Evolutionary conservation across 441 rosid genomes (phyloP).

Genomic region (Daphne laureola): DNA sequence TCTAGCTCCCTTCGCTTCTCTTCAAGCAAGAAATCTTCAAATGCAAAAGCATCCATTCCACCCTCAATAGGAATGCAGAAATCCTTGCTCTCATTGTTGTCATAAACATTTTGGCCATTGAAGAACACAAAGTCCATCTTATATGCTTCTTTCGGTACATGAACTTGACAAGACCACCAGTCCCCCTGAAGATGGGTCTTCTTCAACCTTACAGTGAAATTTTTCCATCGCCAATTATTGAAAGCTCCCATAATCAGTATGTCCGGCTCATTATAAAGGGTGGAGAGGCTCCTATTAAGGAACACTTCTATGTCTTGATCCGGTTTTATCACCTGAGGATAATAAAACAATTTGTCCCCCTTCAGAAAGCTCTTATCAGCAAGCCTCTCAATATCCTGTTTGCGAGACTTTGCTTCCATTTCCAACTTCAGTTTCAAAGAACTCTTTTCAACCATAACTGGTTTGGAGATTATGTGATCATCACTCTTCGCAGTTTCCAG

Average conservation of each 20-base stretch:
- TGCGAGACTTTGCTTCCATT: constrained; percentile 36
- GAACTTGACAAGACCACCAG: constrained; percentile 87
- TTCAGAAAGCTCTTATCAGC: constrained; percentile 40
- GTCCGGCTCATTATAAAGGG: constrained; percentile 52
- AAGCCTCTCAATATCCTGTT: constrained; percentile 45
- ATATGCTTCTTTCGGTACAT: constrained; percentile 84
- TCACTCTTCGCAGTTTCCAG: constrained; percentile 14
- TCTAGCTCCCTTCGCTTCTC: constrained; percentile 72
- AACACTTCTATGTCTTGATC: constrained; percentile 72
- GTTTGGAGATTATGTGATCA: constrained; percentile 12
- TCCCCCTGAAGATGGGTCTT: constrained; percentile 55
- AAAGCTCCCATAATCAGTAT: constrained; percentile 86
- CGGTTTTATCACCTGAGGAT: constrained; percentile 54
- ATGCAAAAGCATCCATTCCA: constrained; percentile 60
- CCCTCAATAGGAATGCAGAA: constrained; percentile 64
- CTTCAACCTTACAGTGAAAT: constrained; percentile 61
- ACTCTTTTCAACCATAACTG: constrained; percentile 22
- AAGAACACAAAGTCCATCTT: constrained; percentile 88
- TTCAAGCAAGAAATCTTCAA: constrained; percentile 83
- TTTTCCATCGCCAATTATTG: constrained; percentile 92
- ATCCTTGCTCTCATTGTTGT: constrained; percentile 69
- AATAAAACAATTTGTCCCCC: constrained; percentile 57
- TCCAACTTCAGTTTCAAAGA: constrained; percentile 33
- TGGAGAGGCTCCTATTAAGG: constrained; percentile 56
- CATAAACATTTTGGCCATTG: constrained; percentile 68